Base-by-base conservation (phyloP, 2,329 filamentous ascomycete species). In the Fusarium sp. region DNA sequence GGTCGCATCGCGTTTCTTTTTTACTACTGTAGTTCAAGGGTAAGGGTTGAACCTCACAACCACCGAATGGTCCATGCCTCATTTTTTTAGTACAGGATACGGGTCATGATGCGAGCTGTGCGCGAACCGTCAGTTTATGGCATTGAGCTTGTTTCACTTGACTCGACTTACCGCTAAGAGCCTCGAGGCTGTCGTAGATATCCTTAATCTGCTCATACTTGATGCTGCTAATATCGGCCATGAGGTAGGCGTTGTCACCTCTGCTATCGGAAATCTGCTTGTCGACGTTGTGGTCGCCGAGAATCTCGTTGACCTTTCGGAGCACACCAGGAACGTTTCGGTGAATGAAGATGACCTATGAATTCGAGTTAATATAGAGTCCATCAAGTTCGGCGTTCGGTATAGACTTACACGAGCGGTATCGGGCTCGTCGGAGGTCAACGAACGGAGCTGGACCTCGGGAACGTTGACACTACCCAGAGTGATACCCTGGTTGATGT, bases 261-360 rank as follows among this genome's bases (percentile, higher is more conserved):
- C 92, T 92, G 83, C 93, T 97, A 81, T 98, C 96, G 54, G 93
- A 96, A 85, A 97, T 98, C 84, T 99, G 96, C 87, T 98, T 98
- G 85, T 98, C 95, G 75, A 99, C 95, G 81, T 99, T 99, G 86
- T 99, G 95, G 78, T 97, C 91, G 45, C 92, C 93, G 50, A 99
- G 88, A 69, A 98, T 94, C 78, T 96, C 93, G 86, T 99, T 99
- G 73, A 99, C 96, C 85, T 92, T 93, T 78, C 94, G 90, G 81
- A 99, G 86, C 70, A 99, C 96, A 86, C 96, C 96, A 50, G 96
- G 96, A 26, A 98, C 90, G 83, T 99, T 99, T 82, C 92, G 92
- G 84, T 99, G 96, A 75, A 99, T 97, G 83, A 95, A 99, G 78
- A 98, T 95, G 71, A 98, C 89, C 86, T 91, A 60, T 20, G 35